Evolutionary conservation across 140 eudicot genomes (phyloP), one percentile per base, ranked within the genome.

Genomic region (Anethum foeniculum): DNA sequence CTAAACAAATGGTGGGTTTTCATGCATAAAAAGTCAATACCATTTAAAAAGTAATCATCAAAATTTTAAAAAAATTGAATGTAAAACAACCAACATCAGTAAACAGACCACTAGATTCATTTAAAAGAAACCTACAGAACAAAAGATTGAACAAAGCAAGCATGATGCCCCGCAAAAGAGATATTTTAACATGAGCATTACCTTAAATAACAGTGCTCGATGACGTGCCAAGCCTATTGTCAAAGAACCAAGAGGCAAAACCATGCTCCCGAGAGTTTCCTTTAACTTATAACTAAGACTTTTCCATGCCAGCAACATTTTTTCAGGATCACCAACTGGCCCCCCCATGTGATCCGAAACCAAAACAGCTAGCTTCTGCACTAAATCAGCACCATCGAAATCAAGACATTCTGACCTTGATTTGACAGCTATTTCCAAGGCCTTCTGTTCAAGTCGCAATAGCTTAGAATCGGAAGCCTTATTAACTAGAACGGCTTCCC

Each of bases 131-230:
- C n/a, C 44, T 32, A 30, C 13, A 28, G 4, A 30, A 7, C 13
- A 28, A 67, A 15, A 28, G 10, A 28, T 64, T 5, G 9, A 6
- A 9, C 12, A 32, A 68, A 68, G 44, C 73, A 28, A 68, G 43
- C 25, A 68, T 68, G 44, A 68, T 67, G 25, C 44, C 43, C 44
- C 23, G 7, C 71, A 27, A 64, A 64, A n/a, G 38, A 36, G 21
- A 54, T 21, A 36, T 19, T 49, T 4, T 23, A 71, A 47, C 5
- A 39, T n/a, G 15, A n/a, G 54, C 16, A 67, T 68, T 62, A 92
- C 98, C 98, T 91, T 94, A 80, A 94, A 94, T 52, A 92, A 81
- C 86, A 94, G 83, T 12, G 98, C 94, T 71, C 98, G 93, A 83
- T 94, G 98, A 77, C 98, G 93, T 15, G 98, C 97, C 93, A 94